Evolutionary conservation across 306 rosid species (phyloP).

Genomic region (Rubus parviflorus): DNA sequence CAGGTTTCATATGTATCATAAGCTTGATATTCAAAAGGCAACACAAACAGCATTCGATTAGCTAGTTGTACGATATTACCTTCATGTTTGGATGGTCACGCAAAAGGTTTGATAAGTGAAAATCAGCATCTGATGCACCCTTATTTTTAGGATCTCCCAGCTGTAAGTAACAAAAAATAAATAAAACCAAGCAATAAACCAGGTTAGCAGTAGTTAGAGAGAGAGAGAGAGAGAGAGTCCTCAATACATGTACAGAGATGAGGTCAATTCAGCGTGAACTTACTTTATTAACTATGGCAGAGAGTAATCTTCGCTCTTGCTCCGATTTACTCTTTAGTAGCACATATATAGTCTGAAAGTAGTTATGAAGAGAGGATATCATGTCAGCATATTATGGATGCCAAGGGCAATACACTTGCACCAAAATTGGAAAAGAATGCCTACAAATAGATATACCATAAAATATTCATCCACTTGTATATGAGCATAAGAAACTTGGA

Average conservation of each 20-base stretch:
- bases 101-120: constrained; percentile 81
- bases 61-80: constrained; percentile 40
- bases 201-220: background rate
- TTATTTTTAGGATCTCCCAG: constrained; percentile 94
- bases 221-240: background rate
- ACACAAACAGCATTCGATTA: background rate
- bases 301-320: constrained; percentile 85
- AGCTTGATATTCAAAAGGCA: background rate
- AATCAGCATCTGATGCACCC: constrained; percentile 94
- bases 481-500: background rate
- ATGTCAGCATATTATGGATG: background rate
- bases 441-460: background rate
- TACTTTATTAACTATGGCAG: constrained; percentile 92
- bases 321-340: constrained; percentile 92
- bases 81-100: constrained; percentile 96
- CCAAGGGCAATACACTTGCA: background rate
- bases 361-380: background rate
- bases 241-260: background rate
- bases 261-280: constrained; percentile 32
- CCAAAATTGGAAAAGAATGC: background rate
- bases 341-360: constrained; percentile 61
- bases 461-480: background rate
- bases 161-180: constrained; percentile 41
- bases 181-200: background rate
- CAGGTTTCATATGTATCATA: background rate